Percentiles rank a stretch among this genome's conserved stretches.
Evolutionary conservation across 345 rosid species (phyloP).

Genomic region (Eucalyptus regnans): DNA sequence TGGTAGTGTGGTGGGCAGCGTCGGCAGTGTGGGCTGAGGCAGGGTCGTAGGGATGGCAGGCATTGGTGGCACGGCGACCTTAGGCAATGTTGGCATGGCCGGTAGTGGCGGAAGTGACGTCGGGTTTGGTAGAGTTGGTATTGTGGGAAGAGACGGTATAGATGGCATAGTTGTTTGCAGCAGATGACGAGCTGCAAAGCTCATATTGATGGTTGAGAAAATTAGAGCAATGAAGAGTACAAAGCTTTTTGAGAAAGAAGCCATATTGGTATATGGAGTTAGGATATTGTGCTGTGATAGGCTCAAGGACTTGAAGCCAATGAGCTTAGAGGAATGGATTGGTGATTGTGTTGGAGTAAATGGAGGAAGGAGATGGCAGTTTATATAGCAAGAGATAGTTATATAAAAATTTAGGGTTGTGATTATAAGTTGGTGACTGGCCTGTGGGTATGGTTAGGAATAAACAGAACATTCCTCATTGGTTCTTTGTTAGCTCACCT

Average conservation of each 20-base stretch:
- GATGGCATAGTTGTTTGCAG: neutral
- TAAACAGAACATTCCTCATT: neutral
- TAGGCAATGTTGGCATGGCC: neutral
- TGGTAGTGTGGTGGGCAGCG: constrained; percentile 1
- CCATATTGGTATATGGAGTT: neutral
- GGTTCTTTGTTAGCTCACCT: neutral
- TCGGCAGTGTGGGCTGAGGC: constrained; percentile 1
- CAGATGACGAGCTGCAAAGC: constrained; percentile 7
- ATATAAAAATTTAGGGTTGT: neutral
- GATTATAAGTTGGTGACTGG: neutral
- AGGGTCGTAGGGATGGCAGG: neutral
- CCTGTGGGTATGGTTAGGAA: neutral
- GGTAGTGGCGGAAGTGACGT: neutral
- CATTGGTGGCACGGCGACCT: neutral
- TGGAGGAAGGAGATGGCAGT: neutral
- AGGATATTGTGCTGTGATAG: neutral
- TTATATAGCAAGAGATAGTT: neutral
- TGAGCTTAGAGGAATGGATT: neutral
- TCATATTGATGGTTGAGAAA: neutral
- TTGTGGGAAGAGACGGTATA: neutral
- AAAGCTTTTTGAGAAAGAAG: neutral
- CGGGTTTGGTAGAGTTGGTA: neutral
- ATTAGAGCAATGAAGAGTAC: neutral
- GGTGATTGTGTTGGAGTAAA: neutral
- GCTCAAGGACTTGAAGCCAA: neutral